Conservation (phyloP, 371 early-diverging fungal species). For the Mortierella polycephala region DNA sequence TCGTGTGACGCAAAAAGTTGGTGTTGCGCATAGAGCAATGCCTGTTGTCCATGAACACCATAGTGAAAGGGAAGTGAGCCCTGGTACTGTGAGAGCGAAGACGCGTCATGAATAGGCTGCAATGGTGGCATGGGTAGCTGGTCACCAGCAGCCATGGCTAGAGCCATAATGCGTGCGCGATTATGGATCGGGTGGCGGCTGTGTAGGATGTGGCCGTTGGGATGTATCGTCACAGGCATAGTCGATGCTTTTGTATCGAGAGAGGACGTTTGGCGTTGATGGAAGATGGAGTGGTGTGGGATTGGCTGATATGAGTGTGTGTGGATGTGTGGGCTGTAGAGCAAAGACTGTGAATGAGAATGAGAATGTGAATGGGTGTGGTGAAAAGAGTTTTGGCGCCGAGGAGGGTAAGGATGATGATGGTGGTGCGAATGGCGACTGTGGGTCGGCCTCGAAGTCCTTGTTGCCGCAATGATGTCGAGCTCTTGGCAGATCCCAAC, state of each 20-base stretch:
- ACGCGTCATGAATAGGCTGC: background rate
- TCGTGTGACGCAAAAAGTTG: background rate
- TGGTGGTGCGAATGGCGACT: too few relatives aligned
- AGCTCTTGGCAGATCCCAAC: conserved; percentile 10
- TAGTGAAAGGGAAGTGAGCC: background rate
- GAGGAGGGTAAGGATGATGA: too few relatives aligned
- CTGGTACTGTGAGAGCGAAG: background rate
- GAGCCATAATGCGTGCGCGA: conserved; percentile 34
- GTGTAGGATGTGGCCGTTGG: conserved; percentile 45
- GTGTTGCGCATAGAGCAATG: background rate
- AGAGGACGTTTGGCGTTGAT: conserved; percentile 2
- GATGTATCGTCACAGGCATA: conserved; percentile 29
- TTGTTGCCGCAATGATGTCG: too few relatives aligned
- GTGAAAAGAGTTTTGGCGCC: too few relatives aligned
- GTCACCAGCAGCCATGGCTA: conserved; percentile 5
- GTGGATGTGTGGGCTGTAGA: background rate
- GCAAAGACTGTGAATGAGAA: too few relatives aligned
- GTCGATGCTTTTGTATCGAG: background rate
- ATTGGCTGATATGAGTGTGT: background rate
- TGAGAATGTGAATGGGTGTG: too few relatives aligned
- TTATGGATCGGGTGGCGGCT: conserved; percentile 49
- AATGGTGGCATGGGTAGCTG: conserved; percentile 1
- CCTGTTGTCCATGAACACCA: conserved; percentile 1
- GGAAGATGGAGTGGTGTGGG: background rate
- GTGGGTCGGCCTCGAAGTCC: too few relatives aligned